Conservation (phyloP, 2,329 filamentous ascomycete genomes). For the Fusarium tupiense region DNA sequence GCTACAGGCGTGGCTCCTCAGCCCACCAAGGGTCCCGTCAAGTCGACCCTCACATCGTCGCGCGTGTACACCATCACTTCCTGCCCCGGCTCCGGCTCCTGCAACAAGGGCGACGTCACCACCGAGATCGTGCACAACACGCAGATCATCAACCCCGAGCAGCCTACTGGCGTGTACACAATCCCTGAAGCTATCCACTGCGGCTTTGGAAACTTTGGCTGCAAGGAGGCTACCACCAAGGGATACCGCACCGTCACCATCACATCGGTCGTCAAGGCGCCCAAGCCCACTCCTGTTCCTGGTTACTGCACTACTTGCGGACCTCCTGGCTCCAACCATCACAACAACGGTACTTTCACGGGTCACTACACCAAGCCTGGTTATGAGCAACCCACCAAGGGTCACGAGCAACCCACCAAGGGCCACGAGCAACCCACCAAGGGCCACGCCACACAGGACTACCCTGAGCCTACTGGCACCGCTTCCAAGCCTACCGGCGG, state of each 20-base stretch:
- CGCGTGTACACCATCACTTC: slow-evolving; percentile 66
- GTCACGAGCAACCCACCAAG: neutral
- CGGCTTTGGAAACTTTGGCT: slow-evolving; percentile 39
- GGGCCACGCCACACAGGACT: neutral
- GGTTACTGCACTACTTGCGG: slow-evolving; percentile 40
- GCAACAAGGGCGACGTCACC: slow-evolving; percentile 31
- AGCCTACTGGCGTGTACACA: slow-evolving; percentile 44
- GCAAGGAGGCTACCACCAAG: slow-evolving; percentile 41
- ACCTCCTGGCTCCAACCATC: slow-evolving; percentile 7
- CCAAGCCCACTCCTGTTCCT: slow-evolving; percentile 41
- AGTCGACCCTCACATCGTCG: slow-evolving; percentile 61
- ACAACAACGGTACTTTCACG: slow-evolving; percentile 8
- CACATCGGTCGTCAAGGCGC: slow-evolving; percentile 37
- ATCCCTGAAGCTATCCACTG: slow-evolving; percentile 46
- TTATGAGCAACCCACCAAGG: neutral
- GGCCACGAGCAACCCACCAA: neutral
- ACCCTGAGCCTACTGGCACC: neutral
- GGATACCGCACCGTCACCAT: slow-evolving; percentile 41
- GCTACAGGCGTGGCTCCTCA: neutral
- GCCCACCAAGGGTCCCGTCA: slow-evolving; percentile 15
- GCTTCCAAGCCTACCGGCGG: neutral
- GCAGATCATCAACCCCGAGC: slow-evolving; percentile 35
- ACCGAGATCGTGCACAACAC: slow-evolving; percentile 41
- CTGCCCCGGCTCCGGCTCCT: slow-evolving; percentile 59
- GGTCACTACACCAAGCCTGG: neutral